phyloP scores from a whole-genome alignment of 1,139 yeast species.

The Suhomyces bribrorum region DNA sequence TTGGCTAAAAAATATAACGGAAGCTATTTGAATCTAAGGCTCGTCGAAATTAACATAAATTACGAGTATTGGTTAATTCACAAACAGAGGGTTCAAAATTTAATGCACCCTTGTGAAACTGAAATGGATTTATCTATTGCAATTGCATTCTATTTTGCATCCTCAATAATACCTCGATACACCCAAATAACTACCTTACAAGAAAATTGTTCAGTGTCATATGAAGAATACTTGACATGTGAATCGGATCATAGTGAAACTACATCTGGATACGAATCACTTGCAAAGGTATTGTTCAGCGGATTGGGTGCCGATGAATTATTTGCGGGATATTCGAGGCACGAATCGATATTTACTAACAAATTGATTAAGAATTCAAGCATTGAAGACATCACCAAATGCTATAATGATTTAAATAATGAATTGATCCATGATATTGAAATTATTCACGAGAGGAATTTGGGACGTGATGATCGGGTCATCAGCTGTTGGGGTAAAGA shows the following conservation, averaged over 20 bases:
- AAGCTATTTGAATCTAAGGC: conserved; percentile 37
- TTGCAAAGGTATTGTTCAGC: conserved; percentile 72
- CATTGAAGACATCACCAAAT: conserved; percentile 18
- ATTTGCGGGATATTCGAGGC: conserved; percentile 91
- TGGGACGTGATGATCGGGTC: conserved; percentile 91
- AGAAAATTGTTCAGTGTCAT: conserved; percentile 10
- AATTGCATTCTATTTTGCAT: conserved; percentile 88
- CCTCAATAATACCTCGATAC: conserved; percentile 12
- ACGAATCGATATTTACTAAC: conserved; percentile 50
- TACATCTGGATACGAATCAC: conserved; percentile 39
- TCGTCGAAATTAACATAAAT: conserved; percentile 70
- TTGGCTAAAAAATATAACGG: conserved; percentile 39
- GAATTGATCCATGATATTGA: conserved; percentile 72
- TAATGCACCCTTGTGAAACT: conserved; percentile 82
- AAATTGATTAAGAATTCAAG: conserved; percentile 17
- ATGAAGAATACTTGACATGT: conserved; percentile 26
- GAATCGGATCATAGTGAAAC: conserved; percentile 8
- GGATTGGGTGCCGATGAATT: conserved; percentile 98
- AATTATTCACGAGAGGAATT: conserved; percentile 73
- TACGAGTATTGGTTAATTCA: conserved; percentile 62
- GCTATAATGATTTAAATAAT: conserved; percentile 27
- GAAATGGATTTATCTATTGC: conserved; percentile 97
- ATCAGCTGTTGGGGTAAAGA: conserved; percentile 88
- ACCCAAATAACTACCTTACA: conserved; percentile 4
- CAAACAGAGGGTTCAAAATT: conserved; percentile 52